Percentiles rank a stretch among this genome's conserved stretches.
phyloP scores from a whole-genome alignment of 352 stramenopile species.

The Phytophthora tentaculata region DNA sequence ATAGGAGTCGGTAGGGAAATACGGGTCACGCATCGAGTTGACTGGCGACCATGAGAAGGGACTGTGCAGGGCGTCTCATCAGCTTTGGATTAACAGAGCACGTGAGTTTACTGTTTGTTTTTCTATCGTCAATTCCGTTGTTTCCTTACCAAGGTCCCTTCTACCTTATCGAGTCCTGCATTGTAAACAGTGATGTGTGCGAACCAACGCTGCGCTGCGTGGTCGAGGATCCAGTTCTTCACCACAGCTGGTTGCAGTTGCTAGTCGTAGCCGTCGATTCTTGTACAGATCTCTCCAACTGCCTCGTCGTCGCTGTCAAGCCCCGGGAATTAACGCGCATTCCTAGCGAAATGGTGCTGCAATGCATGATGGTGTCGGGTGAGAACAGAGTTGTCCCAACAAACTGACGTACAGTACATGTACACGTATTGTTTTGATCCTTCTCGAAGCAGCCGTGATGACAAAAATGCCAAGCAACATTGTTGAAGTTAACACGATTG shows the following conservation, averaged over 20 bases:
- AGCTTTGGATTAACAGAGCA: slow-evolving; percentile 14
- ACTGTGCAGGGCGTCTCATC: slow-evolving; percentile 29
- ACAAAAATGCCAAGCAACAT: slow-evolving; percentile 19
- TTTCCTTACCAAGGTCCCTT: slow-evolving; percentile 14
- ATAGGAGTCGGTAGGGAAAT: slow-evolving; percentile 1
- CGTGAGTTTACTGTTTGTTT: slow-evolving; percentile 23
- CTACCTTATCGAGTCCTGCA: not conserved
- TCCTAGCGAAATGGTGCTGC: slow-evolving; percentile 36
- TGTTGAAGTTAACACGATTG: slow-evolving; percentile 34
- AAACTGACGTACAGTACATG: no score
- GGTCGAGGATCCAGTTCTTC: slow-evolving; percentile 19
- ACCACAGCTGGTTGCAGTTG: slow-evolving; percentile 34
- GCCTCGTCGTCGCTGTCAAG: slow-evolving; percentile 31
- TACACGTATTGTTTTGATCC: slow-evolving; percentile 1
- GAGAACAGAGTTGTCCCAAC: slow-evolving; percentile 13
- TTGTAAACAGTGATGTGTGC: slow-evolving; percentile 35
- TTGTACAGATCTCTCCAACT: slow-evolving; percentile 16
- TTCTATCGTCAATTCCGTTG: not conserved
- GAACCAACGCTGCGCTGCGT: slow-evolving; percentile 4
- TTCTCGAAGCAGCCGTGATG: slow-evolving; percentile 7
- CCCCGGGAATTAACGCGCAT: slow-evolving; percentile 18
- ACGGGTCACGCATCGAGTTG: slow-evolving; percentile 28
- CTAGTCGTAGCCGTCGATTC: slow-evolving; percentile 14
- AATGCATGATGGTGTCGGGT: slow-evolving; percentile 22
- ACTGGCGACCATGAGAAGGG: slow-evolving; percentile 27